Conservation (phyloP, 257 asterid genomes). For the Pogostemon cablin region DNA sequence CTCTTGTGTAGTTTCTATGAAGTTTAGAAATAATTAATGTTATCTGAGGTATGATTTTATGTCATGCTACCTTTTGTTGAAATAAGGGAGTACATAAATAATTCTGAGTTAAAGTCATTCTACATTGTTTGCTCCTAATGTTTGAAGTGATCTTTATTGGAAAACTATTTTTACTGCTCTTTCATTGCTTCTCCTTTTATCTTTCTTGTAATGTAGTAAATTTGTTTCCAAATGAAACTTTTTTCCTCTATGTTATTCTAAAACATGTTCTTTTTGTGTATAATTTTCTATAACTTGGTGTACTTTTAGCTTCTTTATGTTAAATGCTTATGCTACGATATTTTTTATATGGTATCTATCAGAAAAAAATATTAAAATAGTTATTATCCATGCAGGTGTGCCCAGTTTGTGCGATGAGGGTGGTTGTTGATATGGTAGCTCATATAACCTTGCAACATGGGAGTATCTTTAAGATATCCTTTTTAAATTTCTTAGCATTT, state of each 20-base stretch:
- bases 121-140: too few species aligned
- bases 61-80: too few species aligned
- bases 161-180: neutral
- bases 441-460: conserved; percentile 94
- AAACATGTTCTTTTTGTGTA: neutral
- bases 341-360: neutral
- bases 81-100: too few species aligned
- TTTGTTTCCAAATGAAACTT: conserved; percentile 10
- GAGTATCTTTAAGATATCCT: conserved; percentile 89
- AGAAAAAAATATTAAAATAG: conserved; percentile 15
- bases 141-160: too few species aligned
- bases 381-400: conserved; percentile 69
- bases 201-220: conserved; percentile 6
- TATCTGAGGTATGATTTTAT: neutral
- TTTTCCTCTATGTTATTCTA: neutral
- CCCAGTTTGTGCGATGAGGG: conserved; percentile 87
- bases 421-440: conserved; percentile 95
- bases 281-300: conserved; percentile 3
- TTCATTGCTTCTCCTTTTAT: neutral
- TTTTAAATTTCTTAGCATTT: conserved; percentile 25
- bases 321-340: neutral
- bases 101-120: too few species aligned
- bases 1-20: conserved; percentile 6
- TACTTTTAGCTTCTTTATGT: conserved; percentile 14
- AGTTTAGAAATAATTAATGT: neutral